These are phyloP conservation scores for Acidiella bohemica DNA, from an alignment of 495 filamentous ascomycete genomes.

Conservation along the genomic window DNA sequence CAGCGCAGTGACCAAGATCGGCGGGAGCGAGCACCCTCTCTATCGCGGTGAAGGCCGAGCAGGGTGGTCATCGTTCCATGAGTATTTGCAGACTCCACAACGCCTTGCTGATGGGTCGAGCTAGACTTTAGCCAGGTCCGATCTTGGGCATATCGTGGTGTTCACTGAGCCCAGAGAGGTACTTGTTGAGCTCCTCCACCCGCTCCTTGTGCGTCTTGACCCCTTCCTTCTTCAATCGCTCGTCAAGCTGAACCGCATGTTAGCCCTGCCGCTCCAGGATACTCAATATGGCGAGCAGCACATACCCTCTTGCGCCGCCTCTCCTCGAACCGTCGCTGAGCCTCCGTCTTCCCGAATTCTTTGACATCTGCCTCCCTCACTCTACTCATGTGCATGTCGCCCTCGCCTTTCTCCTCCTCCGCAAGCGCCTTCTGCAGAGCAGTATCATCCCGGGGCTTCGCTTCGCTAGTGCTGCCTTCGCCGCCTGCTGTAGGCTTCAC, in stretches of 20 bases:
- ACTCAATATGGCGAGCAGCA: constrained; percentile 19
- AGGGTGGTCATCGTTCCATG: no score
- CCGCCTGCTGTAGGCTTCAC: constrained; percentile 46
- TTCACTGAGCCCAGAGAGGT: constrained; percentile 79
- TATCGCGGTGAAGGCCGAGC: no score
- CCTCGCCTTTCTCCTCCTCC: constrained; percentile 20
- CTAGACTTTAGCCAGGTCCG: constrained; percentile 20
- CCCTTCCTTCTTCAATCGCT: constrained; percentile 68
- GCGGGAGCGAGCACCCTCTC: no score
- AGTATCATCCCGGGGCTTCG: constrained; percentile 16
- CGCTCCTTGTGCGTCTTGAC: constrained; percentile 94
- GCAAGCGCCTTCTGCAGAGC: constrained; percentile 14
- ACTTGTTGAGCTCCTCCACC: constrained; percentile 90
- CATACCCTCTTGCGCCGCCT: constrained; percentile 62
- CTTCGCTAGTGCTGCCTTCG: constrained; percentile 23
- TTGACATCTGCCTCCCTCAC: constrained; percentile 15
- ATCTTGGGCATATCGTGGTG: constrained; percentile 76
- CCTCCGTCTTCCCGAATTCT: constrained; percentile 57
- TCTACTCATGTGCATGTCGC: constrained; percentile 7
- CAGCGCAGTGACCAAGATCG: no score
- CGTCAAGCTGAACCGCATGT: constrained; percentile 36
- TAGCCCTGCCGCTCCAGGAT: constrained; percentile 2
- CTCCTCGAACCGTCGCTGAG: constrained; percentile 71
- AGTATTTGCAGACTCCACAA: no score
- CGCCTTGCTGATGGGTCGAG: no score